Conservation (phyloP, 1,284 basidiomycete species). For the Inonotus hispidus region DNA sequence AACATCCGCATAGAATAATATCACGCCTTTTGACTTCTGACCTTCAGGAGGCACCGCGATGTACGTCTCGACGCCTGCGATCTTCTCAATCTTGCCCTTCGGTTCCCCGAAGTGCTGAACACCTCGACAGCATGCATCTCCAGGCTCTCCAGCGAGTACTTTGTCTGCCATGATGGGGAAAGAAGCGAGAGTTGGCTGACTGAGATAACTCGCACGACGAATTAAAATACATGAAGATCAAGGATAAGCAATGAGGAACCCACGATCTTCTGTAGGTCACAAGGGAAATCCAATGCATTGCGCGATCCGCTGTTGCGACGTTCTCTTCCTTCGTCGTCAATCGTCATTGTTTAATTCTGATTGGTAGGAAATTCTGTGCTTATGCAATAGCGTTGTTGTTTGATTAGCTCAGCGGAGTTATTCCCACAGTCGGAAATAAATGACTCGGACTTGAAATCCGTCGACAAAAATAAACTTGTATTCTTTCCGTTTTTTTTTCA, state of each 20-base stretch:
- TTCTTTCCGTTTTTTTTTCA: background rate
- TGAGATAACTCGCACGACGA: conserved; percentile 2
- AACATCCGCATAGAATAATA: conserved; percentile 46
- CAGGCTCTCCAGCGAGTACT: conserved; percentile 31
- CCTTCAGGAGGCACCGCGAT: conserved; percentile 38
- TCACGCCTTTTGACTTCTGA: conserved; percentile 32
- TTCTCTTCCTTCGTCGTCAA: no score
- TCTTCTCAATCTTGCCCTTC: conserved; percentile 35
- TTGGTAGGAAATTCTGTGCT: background rate
- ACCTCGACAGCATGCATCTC: conserved; percentile 40
- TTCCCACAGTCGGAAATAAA: background rate
- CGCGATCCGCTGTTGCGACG: background rate
- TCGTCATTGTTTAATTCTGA: no score
- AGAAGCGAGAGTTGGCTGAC: background rate
- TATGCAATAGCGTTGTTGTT: background rate
- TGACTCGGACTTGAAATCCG: background rate
- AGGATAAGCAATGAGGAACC: background rate
- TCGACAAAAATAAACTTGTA: background rate
- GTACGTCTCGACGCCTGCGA: conserved; percentile 47
- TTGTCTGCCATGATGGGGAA: conserved; percentile 7
- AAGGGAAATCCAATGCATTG: background rate
- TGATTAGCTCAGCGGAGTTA: background rate
- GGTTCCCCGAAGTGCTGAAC: conserved; percentile 46
- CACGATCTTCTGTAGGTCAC: background rate
- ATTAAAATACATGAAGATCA: background rate